Evolutionary conservation across 2,329 filamentous ascomycete genomes (phyloP).

Genomic region (Blumeriella jaapii): DNA sequence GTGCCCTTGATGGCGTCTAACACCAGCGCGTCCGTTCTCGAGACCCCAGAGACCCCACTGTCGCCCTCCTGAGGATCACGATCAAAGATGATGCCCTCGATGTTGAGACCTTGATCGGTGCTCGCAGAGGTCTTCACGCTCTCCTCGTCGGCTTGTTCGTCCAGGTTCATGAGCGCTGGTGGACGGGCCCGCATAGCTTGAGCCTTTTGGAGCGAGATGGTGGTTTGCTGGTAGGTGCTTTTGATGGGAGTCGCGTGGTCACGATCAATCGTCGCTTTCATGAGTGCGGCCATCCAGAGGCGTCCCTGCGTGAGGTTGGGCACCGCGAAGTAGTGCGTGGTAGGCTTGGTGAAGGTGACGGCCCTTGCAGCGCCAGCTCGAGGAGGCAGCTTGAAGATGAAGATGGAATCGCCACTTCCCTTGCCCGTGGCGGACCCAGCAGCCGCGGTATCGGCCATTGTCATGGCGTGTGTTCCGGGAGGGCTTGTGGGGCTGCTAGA

Average conservation of each 20-base stretch:
- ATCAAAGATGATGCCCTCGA: conserved; percentile 26
- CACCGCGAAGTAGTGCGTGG: conserved; percentile 94
- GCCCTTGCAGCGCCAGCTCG: conserved; percentile 77
- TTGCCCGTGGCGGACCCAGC: conserved; percentile 26
- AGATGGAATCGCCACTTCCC: conserved; percentile 54
- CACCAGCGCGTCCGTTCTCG: conserved; percentile 17
- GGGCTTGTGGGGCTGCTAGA: conserved; percentile 49
- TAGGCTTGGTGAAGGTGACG: conserved; percentile 95
- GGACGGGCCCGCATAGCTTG: conserved; percentile 79
- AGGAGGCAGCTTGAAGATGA: conserved; percentile 97
- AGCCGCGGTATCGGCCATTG: conserved; percentile 34
- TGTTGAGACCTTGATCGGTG: conserved; percentile 26
- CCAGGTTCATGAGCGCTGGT: conserved; percentile 70
- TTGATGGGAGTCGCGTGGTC: conserved; percentile 71
- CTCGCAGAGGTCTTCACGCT: conserved; percentile 22
- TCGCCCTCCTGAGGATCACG: conserved; percentile 24
- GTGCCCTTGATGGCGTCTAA: conserved; percentile 12
- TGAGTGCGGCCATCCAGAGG: conserved; percentile 94
- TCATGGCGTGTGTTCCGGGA: conserved; percentile 35
- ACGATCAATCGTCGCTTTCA: conserved; percentile 97
- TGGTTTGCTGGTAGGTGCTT: conserved; percentile 93
- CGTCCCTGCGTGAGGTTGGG: conserved; percentile 81
- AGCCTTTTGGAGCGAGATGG: conserved; percentile 83
- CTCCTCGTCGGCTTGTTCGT: conserved; percentile 31
- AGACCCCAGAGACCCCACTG: conserved; percentile 26